Conservation (phyloP, 2,329 filamentous ascomycete genomes). For the Venturia pyrina region DNA sequence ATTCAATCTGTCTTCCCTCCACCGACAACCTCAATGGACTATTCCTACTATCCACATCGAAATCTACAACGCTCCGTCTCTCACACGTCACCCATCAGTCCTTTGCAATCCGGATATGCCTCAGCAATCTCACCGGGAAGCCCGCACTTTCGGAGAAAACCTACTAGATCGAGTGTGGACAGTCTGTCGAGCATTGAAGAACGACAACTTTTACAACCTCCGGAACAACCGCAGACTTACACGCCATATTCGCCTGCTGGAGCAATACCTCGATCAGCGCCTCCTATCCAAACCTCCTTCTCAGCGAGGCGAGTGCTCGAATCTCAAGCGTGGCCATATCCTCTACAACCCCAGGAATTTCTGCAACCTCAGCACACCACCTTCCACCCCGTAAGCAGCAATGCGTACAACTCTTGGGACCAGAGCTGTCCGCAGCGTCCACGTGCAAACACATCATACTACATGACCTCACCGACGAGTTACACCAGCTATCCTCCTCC, state of each 20-base stretch:
- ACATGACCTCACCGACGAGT: slow-evolving; percentile 8
- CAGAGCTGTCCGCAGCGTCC: background rate
- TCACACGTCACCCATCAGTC: background rate
- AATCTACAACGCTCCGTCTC: background rate
- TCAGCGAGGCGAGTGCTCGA: background rate
- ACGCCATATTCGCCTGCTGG: background rate
- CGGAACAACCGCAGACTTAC: background rate
- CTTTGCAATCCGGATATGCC: background rate
- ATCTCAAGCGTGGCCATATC: background rate
- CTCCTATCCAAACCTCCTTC: background rate
- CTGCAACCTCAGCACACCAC: background rate
- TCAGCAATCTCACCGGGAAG: background rate
- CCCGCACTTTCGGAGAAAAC: background rate
- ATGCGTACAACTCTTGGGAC: background rate
- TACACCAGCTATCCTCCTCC: slow-evolving; percentile 1
- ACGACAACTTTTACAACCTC: background rate
- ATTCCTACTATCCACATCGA: background rate
- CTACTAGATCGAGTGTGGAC: background rate
- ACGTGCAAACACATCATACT: background rate
- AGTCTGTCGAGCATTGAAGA: background rate
- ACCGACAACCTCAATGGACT: background rate
- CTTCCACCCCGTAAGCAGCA: slow-evolving; percentile 4
- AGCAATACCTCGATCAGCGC: background rate
- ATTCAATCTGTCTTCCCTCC: background rate
- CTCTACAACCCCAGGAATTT: background rate